Evolutionary conservation across 2,329 filamentous ascomycete genomes (phyloP), one percentile per base, ranked within the genome.

Genomic region (Scytalidium lignicola): DNA sequence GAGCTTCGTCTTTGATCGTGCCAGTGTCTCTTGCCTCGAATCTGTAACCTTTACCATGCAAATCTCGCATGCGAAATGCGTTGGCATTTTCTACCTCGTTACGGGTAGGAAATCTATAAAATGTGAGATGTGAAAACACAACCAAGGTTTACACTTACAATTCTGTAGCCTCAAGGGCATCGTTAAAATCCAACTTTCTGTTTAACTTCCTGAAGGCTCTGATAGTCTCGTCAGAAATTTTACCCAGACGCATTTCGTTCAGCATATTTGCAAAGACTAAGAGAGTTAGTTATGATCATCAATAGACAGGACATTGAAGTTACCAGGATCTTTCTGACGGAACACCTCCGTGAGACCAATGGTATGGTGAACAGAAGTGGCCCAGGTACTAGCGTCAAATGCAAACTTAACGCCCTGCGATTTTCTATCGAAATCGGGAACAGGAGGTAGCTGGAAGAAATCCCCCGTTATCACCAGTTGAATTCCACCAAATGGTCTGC

Each of bases 261-360:
- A 99, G 78, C 91, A 99, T 99, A 5, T 78, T 75, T 12, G 93
- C 93, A 67, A 99, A 99, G 20, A 87, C 83, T 82, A 55, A 5
- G 6, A 37, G n/a, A 37, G n/a, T 37, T 37, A 37, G 32, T 37
- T 17, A n/a, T 37, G 10, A 17, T 37, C 7, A 13, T 4, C 32
- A 17, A n/a, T 37, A 37, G 32, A n/a, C 15, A n/a, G 42, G 44
- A 42, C 4, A 44, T 37, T 41, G 10, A 3, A 64, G 71, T 59
- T 70, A 83, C 80, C 74, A 46, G 80, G 80, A 64, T 99, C 93
- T 55, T 88, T 90, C 64, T 99, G 93, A 71, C 93, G 89, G 72
- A 99, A 99, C 10, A 99, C 89, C 61, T 97, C 88, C 1, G 91
- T 96, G 44, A 99, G 73, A 7, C 91, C 89, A 63, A 99, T 96